These are phyloP conservation scores for Tricharina praecox DNA, from an alignment of 495 filamentous ascomycete species.

Conservation along the genomic window DNA sequence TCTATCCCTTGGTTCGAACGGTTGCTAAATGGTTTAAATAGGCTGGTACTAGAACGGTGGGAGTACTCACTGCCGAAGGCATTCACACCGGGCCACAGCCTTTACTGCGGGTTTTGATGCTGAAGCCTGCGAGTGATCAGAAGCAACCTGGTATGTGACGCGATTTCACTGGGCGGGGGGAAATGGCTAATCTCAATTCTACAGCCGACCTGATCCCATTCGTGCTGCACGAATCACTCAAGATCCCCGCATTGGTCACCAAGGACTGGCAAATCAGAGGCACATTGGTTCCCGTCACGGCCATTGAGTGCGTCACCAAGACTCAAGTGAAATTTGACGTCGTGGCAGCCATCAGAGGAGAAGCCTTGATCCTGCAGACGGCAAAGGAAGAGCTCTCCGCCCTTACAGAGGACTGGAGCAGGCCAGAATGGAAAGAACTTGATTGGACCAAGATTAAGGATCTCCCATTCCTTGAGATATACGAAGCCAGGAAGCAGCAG, in stretches of 20 bases:
- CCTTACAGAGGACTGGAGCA: slow-evolving; percentile 52
- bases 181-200: slow-evolving; percentile 2
- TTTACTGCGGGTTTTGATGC: slow-evolving; percentile 15
- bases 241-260: background rate
- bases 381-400: slow-evolving; percentile 45
- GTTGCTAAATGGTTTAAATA: slow-evolving; percentile 6
- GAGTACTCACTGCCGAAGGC: slow-evolving; percentile 18
- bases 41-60: slow-evolving; percentile 17
- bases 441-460: slow-evolving; percentile 68
- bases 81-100: slow-evolving; percentile 13
- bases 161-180: too few species aligned
- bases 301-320: slow-evolving; percentile 55
- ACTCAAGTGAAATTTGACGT: slow-evolving; percentile 46
- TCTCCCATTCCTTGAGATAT: slow-evolving; percentile 53
- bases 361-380: slow-evolving; percentile 29
- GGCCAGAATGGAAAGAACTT: slow-evolving; percentile 64
- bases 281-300: slow-evolving; percentile 7
- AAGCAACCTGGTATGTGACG: slow-evolving; percentile 11
- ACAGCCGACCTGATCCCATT: slow-evolving; percentile 22
- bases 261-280: background rate
- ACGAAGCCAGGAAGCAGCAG: slow-evolving; percentile 48
- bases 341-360: slow-evolving; percentile 35
- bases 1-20: slow-evolving; percentile 8
- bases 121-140: slow-evolving; percentile 12
- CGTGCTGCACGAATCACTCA: slow-evolving; percentile 3